Evolutionary conservation across 2,329 filamentous ascomycete genomes (phyloP).

Genomic region (Verticillium isaacii): DNA sequence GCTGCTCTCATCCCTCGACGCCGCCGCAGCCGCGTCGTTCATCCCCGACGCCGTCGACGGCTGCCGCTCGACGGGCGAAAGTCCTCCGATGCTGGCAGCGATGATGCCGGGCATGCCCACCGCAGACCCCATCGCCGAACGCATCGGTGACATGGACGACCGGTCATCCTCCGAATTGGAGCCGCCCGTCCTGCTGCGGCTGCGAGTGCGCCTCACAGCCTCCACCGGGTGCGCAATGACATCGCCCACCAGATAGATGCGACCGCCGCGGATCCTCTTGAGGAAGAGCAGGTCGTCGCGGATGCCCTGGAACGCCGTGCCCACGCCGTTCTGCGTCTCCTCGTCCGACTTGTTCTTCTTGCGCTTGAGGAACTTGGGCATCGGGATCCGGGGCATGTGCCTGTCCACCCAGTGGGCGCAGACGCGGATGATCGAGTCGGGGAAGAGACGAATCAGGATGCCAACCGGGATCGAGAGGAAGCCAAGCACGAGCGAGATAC

Average conservation of each 20-base stretch:
- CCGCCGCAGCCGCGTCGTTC: background rate
- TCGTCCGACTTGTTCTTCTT: constrained; percentile 18
- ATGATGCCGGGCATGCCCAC: constrained; percentile 15
- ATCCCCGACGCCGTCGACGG: background rate
- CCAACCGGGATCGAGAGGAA: constrained; percentile 63
- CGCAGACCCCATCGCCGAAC: constrained; percentile 13
- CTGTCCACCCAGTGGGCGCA: constrained; percentile 9
- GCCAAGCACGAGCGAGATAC: constrained; percentile 62
- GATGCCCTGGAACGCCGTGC: constrained; percentile 46
- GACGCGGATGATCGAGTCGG: constrained; percentile 16
- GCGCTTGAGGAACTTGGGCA: constrained; percentile 10
- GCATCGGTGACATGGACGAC: constrained; percentile 10
- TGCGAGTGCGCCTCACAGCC: constrained; percentile 16
- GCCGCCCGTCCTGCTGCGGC: constrained; percentile 9
- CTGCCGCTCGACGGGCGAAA: constrained; percentile 10
- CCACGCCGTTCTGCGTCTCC: constrained; percentile 26
- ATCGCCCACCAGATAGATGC: constrained; percentile 55
- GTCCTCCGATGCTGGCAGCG: constrained; percentile 14
- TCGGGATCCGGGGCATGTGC: constrained; percentile 8
- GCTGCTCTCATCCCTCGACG: background rate
- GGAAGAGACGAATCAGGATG: constrained; percentile 53
- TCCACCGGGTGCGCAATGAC: constrained; percentile 52
- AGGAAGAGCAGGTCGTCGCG: constrained; percentile 58
- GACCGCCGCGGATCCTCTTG: constrained; percentile 55
- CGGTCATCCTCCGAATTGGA: constrained; percentile 7